phyloP scores from a whole-genome alignment of 2,329 filamentous ascomycete species.

The Macrophomina phaseolina region DNA sequence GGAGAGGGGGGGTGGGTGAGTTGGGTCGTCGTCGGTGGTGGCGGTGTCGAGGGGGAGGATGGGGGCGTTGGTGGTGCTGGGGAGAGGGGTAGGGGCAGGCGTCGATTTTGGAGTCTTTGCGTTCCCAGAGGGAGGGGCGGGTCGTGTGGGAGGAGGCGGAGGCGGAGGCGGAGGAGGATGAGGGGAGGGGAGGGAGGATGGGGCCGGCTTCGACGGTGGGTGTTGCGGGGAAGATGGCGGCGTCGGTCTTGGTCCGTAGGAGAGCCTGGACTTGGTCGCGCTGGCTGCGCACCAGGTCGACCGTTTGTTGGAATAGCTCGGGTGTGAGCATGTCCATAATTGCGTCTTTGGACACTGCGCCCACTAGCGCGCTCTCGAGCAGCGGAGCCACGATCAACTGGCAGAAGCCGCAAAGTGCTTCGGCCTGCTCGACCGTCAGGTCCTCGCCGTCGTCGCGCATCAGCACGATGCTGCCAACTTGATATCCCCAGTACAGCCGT shows the following conservation, averaged over 20 bases:
- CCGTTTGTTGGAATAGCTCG: background rate
- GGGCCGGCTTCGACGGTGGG: background rate
- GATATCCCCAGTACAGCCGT: conserved; percentile 5
- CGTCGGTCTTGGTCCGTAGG: background rate
- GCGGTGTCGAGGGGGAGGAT: too few relatives aligned
- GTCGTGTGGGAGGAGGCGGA: background rate
- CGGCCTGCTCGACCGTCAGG: conserved; percentile 9
- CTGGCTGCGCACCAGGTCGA: conserved; percentile 1
- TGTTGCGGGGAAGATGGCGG: background rate
- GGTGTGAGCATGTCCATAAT: conserved; percentile 1
- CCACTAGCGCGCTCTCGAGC: background rate
- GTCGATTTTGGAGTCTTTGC: conserved; percentile 6
- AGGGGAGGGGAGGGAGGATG: background rate
- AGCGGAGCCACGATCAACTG: background rate
- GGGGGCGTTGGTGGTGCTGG: background rate
- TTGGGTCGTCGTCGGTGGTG: background rate
- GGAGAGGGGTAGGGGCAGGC: background rate
- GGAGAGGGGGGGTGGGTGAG: background rate
- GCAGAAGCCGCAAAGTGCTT: conserved; percentile 9
- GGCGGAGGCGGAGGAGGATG: background rate
- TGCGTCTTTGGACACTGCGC: background rate
- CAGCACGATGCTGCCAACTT: conserved; percentile 13
- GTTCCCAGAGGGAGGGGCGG: conserved; percentile 3
- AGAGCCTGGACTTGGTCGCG: background rate
- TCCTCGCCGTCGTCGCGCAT: conserved; percentile 22